Base-by-base conservation (phyloP, 1,139 yeast genomes). In the Yamadazyma triangularis region DNA sequence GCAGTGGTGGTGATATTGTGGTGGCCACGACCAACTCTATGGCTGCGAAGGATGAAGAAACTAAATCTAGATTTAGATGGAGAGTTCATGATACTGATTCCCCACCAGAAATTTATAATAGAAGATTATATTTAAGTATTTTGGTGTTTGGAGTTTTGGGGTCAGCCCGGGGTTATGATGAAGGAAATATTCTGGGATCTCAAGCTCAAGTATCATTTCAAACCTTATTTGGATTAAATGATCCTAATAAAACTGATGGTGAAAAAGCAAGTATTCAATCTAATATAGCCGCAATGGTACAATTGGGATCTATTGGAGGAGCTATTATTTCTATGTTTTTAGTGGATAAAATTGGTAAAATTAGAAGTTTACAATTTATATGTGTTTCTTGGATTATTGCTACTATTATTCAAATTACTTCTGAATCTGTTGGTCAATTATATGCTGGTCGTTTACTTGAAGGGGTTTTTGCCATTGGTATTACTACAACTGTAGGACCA, bases 261-360 rank as follows among this genome's bases (percentile, higher is more conserved):
- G 45, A 60, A n/a, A 27, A 68, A 12, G 79, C 79, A 10, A 59
- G 70, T 37, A 48, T 67, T 40, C 68, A 64, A 39, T 73, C 80
- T 7, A 76, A 73, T 45, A 74, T 77, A 42, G 70, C 76, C 2
- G 61, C 80, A 6, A 77, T 77, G 81, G 83, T 77, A 4, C 79
- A 74, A 45, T 51, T 77, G 27, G 83, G 83, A 3, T 68, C 77
- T 16, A 68, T 77, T 35, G 79, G 71, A 24, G 84, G 84, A 15
- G 61, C 77, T 13, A 33, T 76, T 9, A 35, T 75, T 22, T 77
- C 81, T 3, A 59, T 67, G 47, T 64, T 56, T 38, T 48, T 73
- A 3, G 74, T 69, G 24, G 84, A 78, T 47, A 59, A 55, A 27
- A 51, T 77, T 23, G 85, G 85, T 4, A 60, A 84, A 40, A 60